Percentiles rank a stretch among this genome's conserved stretches.
phyloP scores from a whole-genome alignment of 768 basidiomycete species.

The Suillus subaureus region DNA sequence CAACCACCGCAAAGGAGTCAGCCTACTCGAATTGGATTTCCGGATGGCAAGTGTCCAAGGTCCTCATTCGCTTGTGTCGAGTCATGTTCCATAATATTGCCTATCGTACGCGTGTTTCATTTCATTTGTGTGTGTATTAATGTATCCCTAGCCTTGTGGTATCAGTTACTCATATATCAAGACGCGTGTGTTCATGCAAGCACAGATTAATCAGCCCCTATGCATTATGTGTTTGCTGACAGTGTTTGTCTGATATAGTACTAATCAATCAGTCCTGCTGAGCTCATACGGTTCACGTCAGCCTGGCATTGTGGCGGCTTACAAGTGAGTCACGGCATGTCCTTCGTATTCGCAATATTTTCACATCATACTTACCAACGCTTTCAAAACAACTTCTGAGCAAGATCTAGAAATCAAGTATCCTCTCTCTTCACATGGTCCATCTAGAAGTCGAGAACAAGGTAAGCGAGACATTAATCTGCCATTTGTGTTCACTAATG shows the following conservation, averaged over 20 bases:
- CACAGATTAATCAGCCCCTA: not conserved
- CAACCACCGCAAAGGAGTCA: not conserved
- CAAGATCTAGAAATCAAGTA: not conserved
- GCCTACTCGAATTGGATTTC: not conserved
- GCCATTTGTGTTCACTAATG: not conserved
- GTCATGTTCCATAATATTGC: conserved; percentile 1
- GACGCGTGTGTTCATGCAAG: not conserved
- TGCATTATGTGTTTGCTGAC: no score
- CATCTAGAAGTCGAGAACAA: not conserved
- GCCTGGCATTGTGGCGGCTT: not conserved
- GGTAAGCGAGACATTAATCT: not conserved
- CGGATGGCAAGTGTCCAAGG: conserved; percentile 2
- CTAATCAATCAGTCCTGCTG: not conserved
- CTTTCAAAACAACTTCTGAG: no score
- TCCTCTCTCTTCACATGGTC: not conserved
- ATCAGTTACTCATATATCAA: not conserved
- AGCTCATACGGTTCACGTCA: not conserved
- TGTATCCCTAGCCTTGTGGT: not conserved
- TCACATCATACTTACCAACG: not conserved
- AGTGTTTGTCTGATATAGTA: no score
- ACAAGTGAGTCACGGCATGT: not conserved
- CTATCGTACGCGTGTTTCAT: not conserved
- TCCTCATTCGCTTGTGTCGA: not conserved
- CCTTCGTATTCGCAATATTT: not conserved
- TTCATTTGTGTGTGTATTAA: not conserved